Percentiles rank a stretch among this genome's conserved stretches.
Evolutionary conservation across 192 early-diverging fungal genomes (phyloP).

Genomic region (Funneliformis mosseae): DNA sequence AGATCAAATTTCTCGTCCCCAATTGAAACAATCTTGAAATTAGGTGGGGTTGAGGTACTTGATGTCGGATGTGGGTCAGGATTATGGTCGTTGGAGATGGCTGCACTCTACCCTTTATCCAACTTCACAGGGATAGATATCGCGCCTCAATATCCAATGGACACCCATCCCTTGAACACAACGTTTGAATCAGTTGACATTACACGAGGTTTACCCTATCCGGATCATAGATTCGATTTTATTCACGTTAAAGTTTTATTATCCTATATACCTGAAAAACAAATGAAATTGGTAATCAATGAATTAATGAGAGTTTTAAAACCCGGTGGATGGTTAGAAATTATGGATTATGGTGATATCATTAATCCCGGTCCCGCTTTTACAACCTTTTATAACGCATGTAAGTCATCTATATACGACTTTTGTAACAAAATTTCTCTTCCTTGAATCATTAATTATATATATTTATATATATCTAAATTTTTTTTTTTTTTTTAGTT

Average conservation of each 20-base stretch:
- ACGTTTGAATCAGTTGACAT: neutral
- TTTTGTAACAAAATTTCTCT: neutral
- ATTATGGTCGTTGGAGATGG: neutral
- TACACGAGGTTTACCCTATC: neutral
- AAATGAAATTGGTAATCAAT: neutral
- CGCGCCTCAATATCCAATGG: neutral
- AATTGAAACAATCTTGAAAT: neutral
- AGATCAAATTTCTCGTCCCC: constrained; percentile 10
- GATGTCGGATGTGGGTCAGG: constrained; percentile 18
- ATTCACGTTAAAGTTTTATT: neutral
- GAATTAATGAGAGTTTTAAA: constrained; percentile 2
- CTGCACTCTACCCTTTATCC: neutral
- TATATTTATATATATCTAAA: too few species aligned
- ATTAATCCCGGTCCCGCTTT: neutral
- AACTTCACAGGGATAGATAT: constrained; percentile 13
- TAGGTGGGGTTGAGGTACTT: neutral
- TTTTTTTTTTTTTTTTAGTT: neutral
- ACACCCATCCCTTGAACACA: neutral
- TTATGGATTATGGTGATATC: neutral
- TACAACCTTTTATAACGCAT: neutral
- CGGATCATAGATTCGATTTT: neutral
- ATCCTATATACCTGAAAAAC: neutral
- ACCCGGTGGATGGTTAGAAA: constrained; percentile 13
- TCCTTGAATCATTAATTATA: neutral
- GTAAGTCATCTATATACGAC: neutral